Conservation (phyloP, 2,329 filamentous ascomycete species). For the Talaromyces sp. region DNA sequence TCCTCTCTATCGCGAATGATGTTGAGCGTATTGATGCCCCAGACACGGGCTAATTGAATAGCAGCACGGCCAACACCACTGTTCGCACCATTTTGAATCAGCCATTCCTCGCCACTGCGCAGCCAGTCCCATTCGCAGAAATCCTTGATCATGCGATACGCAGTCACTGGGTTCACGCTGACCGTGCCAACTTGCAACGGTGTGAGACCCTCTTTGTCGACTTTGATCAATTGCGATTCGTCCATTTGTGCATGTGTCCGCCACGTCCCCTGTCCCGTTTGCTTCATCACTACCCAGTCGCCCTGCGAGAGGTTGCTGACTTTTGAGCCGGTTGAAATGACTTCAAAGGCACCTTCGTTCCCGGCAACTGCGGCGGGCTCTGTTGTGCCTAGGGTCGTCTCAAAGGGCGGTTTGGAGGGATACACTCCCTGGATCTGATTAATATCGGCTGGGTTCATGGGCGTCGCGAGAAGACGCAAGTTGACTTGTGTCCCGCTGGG, state of each 20-base stretch:
- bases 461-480: conserved; percentile 80
- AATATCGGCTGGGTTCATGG: conserved; percentile 95
- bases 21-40: conserved; percentile 89
- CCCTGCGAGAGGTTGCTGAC: conserved; percentile 63
- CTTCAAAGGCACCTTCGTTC: conserved; percentile 91
- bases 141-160: conserved; percentile 86
- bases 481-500: conserved; percentile 62
- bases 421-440: conserved; percentile 98
- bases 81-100: conserved; percentile 96
- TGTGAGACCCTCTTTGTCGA: conserved; percentile 66
- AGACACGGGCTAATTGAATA: conserved; percentile 78
- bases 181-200: conserved; percentile 81
- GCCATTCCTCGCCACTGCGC: conserved; percentile 71
- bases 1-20: conserved; percentile 70
- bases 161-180: conserved; percentile 87
- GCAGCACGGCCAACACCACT: conserved; percentile 85
- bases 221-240: conserved; percentile 58
- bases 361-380: conserved; percentile 60
- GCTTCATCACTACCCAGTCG: conserved; percentile 90
- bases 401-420: conserved; percentile 75
- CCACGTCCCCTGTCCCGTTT: conserved; percentile 86
- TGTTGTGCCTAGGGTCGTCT: conserved; percentile 67
- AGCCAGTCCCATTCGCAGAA: conserved; percentile 57
- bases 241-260: conserved; percentile 76
- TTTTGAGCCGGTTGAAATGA: conserved; percentile 63